Evolutionary conservation across 331 rosid species (phyloP), one percentile per base, ranked within the genome.

Genomic region (Spiraea crenata): DNA sequence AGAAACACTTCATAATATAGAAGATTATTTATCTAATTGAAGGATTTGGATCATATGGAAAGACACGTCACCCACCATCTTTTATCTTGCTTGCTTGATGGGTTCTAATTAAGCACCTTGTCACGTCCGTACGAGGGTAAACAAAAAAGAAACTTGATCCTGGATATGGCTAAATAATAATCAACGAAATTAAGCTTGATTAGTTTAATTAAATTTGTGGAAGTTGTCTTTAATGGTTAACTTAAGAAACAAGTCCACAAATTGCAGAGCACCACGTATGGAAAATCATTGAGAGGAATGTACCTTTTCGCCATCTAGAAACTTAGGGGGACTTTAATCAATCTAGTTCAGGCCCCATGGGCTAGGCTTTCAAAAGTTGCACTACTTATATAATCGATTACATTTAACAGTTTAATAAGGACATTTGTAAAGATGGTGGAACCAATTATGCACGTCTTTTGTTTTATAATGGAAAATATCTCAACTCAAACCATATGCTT

Each of bases 301-400:
- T 57, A 47, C 79, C 79, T 82, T 87, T 69, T 51, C 0, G 73
- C 60, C 65, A 77, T 88, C 92, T 88, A 88, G 92, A 88, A 83
- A 85, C 76, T 81, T 57, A 34, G 37, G 37, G 74, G 78, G 60
- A 67, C 67, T 85, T 74, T 48, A 77, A 38, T 74, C 49, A 77
- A 38, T 62, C 65, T 57, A 88, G 88, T 86, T 91, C 91, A 88
- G 78, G 74, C 74, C 92, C 85, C 85, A 54, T 82, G 88, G 96
- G 83, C 89, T 81, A 63, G 69, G 77, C 68, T 85, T 81, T 61
- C 73, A 25, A 80, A 79, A 82, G 77, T 61, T 76, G 79, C 77
- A 80, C 72, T 59, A 44, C 54, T 69, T 41, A 63, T n/a, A 61
- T 61, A 54, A 57, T 70, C 35, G n/a, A 42, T 61, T 38, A 9